These are phyloP conservation scores for Brassica incana DNA, from an alignment of 345 rosid genomes.

Conservation along the genomic window DNA sequence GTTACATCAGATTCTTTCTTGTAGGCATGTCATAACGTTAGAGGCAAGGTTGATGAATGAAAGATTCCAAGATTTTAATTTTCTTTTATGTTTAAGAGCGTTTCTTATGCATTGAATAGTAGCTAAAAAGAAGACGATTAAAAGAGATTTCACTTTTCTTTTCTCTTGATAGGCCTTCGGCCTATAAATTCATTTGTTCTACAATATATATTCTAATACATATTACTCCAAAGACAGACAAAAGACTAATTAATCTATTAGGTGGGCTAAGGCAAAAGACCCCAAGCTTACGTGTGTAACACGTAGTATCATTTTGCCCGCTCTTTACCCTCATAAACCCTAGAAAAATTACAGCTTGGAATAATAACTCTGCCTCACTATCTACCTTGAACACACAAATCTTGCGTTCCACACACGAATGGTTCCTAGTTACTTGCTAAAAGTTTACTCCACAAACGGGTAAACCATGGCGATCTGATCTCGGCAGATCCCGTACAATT, in stretches of 20 bases:
- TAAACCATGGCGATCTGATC: slow-evolving; percentile 57
- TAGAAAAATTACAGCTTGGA: slow-evolving; percentile 35
- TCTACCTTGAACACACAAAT: slow-evolving; percentile 38
- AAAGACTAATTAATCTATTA: slow-evolving; percentile 22
- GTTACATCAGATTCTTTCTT: neutral
- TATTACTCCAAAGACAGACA: slow-evolving; percentile 28
- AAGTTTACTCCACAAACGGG: slow-evolving; percentile 43
- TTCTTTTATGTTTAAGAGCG: neutral
- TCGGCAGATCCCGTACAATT: slow-evolving; percentile 90
- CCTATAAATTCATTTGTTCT: slow-evolving; percentile 22
- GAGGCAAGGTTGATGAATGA: neutral
- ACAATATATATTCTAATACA: slow-evolving; percentile 26
- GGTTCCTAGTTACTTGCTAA: slow-evolving; percentile 33
- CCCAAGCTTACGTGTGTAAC: slow-evolving; percentile 21
- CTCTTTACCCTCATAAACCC: slow-evolving; percentile 17
- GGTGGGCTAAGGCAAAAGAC: slow-evolving; percentile 12
- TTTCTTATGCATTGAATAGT: neutral
- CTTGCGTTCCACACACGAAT: neutral
- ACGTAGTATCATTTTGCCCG: neutral
- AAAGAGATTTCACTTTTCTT: neutral
- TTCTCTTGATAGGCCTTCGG: slow-evolving; percentile 35
- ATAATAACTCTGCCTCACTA: slow-evolving; percentile 28
- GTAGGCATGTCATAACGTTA: neutral
- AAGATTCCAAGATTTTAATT: neutral
- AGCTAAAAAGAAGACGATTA: neutral